Percentiles rank a stretch among this genome's conserved stretches.
Evolutionary conservation across 2,329 filamentous ascomycete genomes (phyloP).

Genomic region (Apiospora malaysiana): DNA sequence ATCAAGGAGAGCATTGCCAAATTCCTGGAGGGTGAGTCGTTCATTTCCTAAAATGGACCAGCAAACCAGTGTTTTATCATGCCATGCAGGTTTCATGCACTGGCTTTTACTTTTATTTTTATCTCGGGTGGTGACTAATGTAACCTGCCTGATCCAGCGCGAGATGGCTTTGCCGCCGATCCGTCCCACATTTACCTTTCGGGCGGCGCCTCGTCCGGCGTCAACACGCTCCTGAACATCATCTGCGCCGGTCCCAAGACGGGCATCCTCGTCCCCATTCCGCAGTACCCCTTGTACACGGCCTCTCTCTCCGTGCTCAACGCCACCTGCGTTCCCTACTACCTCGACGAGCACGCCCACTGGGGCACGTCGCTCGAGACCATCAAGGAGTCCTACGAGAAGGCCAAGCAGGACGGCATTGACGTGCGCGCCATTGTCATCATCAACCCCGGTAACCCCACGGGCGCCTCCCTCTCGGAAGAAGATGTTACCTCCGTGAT

Average conservation of each 20-base stretch:
- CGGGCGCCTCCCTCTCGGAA: conserved; percentile 81
- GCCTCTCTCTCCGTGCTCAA: conserved; percentile 87
- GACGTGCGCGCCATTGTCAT: conserved; percentile 94
- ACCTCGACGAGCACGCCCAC: conserved; percentile 81
- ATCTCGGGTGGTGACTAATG: not conserved
- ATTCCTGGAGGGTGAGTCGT: conserved; percentile 80
- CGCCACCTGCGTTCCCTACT: conserved; percentile 89
- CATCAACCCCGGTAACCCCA: conserved; percentile 98
- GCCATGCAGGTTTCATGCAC: not conserved
- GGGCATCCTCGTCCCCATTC: conserved; percentile 92
- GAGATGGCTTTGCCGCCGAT: conserved; percentile 87
- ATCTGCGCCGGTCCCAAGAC: conserved; percentile 80
- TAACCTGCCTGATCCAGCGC: conserved; percentile 52
- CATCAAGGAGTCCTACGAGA: conserved; percentile 75
- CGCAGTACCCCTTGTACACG: conserved; percentile 97
- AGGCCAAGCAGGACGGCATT: conserved; percentile 76
- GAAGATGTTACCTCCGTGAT: conserved; percentile 85
- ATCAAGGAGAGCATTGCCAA: conserved; percentile 90
- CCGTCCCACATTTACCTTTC: conserved; percentile 87
- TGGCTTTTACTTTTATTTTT: not conserved
- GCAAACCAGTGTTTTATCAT: not conserved
- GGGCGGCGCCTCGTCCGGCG: conserved; percentile 88
- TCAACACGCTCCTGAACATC: conserved; percentile 90
- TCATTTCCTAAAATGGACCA: not conserved
- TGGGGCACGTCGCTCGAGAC: conserved; percentile 89